Base-by-base conservation (phyloP, 1,284 basidiomycete species). In the Trichosporon sp. region DNA sequence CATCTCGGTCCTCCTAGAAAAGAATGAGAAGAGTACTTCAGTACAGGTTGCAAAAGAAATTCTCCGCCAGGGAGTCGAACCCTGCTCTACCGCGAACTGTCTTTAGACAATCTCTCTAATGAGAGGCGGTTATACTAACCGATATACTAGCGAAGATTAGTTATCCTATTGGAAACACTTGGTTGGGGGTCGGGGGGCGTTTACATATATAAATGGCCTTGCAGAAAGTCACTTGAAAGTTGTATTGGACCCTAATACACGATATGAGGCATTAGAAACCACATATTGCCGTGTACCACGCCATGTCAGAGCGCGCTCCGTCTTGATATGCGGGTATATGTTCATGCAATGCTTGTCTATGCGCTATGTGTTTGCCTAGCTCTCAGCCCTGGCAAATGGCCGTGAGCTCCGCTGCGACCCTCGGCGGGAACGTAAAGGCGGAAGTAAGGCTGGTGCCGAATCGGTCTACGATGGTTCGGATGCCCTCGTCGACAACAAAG, bases 361-460 rank as follows among this genome's bases (percentile, higher is more conserved):
- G 57, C 57, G 49, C 57, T 36, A 58, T 36, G 32, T 13, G 33
- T 34, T 19, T 34, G 14, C 29, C 31, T 10, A 13, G 49, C 14
- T 29, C 19, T 44, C n/a, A 54, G 21, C 56, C 49, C 56, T 64
- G 58, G 68, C 73, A 75, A 23, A 78, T 75, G 23, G 74, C 72
- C 29, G 68, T 68, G 56, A 78, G 63, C 7, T 66, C 67, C 32
- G 59, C 59, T 4, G 73, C 75, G 23, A 79, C 69, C 13, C 58
- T 36, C 33, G 70, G 62, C 7, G 77, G 73, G 66, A 79, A 76
- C 57, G 67, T 68, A 67, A 79, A 79, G 10, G 75, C 73, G 14
- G 49, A 54, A 9, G 62, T 60, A 23, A 79, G 62, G n/a, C 70
- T 74, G 31, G 66, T 59, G 9, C 76, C 76, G 36, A 76, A 79